Percentiles rank a stretch among this genome's conserved stretches.
These are phyloP conservation scores for Xylaria digitata DNA, from an alignment of 2,329 filamentous ascomycete species.

Conservation along the genomic window DNA sequence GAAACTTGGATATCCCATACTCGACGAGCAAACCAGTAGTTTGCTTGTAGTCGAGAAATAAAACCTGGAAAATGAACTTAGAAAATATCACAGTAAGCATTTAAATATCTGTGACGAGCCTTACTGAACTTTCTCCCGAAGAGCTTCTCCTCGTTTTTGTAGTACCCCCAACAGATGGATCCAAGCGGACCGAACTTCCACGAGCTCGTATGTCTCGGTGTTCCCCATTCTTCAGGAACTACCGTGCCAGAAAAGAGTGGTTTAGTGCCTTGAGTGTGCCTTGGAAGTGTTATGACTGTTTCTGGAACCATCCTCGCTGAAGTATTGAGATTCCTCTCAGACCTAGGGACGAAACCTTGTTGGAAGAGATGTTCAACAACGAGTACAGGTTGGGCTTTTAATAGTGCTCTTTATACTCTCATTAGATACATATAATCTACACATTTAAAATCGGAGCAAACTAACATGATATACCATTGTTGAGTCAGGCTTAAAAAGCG, in stretches of 20 bases:
- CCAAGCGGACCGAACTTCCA: constrained; percentile 17
- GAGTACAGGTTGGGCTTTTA: constrained; percentile 5
- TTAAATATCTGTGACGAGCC: background rate
- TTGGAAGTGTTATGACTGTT: no score
- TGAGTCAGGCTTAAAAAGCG: constrained; percentile 1
- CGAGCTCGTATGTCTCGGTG: background rate
- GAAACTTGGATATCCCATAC: constrained; percentile 20
- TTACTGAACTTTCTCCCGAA: background rate
- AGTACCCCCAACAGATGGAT: constrained; percentile 11
- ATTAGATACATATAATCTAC: no score
- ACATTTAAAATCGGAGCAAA: background rate
- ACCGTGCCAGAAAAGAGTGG: no score
- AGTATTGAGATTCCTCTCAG: background rate
- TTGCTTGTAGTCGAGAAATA: constrained; percentile 3
- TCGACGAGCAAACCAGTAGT: constrained; percentile 18
- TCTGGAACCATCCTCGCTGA: background rate
- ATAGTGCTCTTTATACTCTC: no score
- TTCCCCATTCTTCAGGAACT: background rate
- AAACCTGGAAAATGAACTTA: background rate
- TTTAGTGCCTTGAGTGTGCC: no score
- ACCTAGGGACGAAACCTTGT: background rate
- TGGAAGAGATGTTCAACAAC: background rate
- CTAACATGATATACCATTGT: constrained; percentile 11
- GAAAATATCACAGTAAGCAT: background rate
- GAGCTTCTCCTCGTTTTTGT: background rate